Evolutionary conservation across 176 grass and related monocot species (phyloP).

Genomic region (Tillandsia leiboldiana): DNA sequence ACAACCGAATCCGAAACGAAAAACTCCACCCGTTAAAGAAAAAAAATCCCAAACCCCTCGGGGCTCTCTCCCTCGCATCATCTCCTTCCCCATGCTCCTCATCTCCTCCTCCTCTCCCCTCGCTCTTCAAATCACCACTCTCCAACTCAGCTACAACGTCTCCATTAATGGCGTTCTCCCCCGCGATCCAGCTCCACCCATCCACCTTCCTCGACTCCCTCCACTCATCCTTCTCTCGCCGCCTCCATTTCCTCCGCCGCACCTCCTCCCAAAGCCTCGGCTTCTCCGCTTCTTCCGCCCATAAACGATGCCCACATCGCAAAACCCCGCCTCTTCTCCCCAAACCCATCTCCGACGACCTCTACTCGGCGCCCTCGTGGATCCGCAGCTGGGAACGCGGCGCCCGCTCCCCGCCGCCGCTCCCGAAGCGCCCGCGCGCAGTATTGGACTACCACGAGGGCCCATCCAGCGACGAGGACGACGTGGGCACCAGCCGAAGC

Average conservation of each 20-base stretch:
- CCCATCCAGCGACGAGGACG: slow-evolving; percentile 56
- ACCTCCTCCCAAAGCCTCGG: slow-evolving; percentile 14
- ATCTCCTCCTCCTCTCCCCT: too few relatives aligned
- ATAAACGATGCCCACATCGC: not conserved
- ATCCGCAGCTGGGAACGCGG: slow-evolving; percentile 30
- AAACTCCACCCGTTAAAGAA: too few relatives aligned
- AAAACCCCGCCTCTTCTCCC: not conserved
- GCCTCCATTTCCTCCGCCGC: slow-evolving; percentile 29
- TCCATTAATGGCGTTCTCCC: slow-evolving; percentile 41
- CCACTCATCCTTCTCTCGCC: slow-evolving; percentile 20
- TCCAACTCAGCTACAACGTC: too few relatives aligned
- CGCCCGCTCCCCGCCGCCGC: slow-evolving; percentile 5
- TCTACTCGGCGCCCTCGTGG: slow-evolving; percentile 37
- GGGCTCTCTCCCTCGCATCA: too few relatives aligned
- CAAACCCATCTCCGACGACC: slow-evolving; percentile 9
- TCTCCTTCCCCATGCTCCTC: too few relatives aligned
- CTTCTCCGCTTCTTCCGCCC: not conserved
- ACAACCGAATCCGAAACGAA: too few relatives aligned
- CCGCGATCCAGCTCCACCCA: slow-evolving; percentile 34
- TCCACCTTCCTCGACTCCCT: slow-evolving; percentile 31
- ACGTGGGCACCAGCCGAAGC: slow-evolving; percentile 50
- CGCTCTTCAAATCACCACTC: too few relatives aligned
- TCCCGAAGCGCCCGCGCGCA: slow-evolving; percentile 18
- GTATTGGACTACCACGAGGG: slow-evolving; percentile 53
- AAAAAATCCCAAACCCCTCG: too few relatives aligned